Base-by-base conservation (phyloP, 805 yeast genomes). In the Candida vaughaniae region DNA sequence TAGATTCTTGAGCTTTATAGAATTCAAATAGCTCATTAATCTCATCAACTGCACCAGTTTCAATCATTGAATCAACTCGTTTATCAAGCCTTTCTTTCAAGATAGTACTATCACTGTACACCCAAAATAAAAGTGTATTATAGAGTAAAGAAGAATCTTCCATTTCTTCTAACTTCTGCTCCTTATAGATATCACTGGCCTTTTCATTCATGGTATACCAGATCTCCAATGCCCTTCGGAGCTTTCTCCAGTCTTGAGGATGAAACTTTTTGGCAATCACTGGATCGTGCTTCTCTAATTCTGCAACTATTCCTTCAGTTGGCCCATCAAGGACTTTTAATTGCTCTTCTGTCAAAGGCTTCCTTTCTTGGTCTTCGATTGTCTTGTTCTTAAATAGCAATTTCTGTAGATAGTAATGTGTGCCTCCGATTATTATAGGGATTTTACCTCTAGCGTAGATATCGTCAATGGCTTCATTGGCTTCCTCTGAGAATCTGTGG, bases 401-500 rank as follows among this genome's bases (percentile, higher is more conserved):
- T 6, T 85, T 78, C 58, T 86, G 96, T 25, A 88, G 65, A 55
- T 93, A 93, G 58, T 93, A 93, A 54, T 90, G 97, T 0, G 99
- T 93, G 0, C 99, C 99, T 4, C 99, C 99, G 1, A 93, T 93
- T 0, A 93, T 57, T 3, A 93, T 85, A 0, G 99, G 97, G 1
- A 84, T 48, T 51, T 88, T 89, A 0, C 85, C 85, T 15, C 84
- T 55, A 0, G 55, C 38, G 42, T 81, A 82, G 8, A 91, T 81
- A 22, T 80, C 85, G 0, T 74, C 71, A 6, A 90, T 84, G 12
- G 77, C 70, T 1, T 45, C 56, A 22, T 67, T 51, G 6, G 95
- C 96, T 47, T 88, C 96, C 23, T 66, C 53, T 35, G 82, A 79
- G 55, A 90, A 93, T 36, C 85, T 63, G 51, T 86, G 95, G 5